These are phyloP conservation scores for Cnidoscolus chayamansa DNA, from an alignment of 441 rosid genomes.

Conservation along the genomic window DNA sequence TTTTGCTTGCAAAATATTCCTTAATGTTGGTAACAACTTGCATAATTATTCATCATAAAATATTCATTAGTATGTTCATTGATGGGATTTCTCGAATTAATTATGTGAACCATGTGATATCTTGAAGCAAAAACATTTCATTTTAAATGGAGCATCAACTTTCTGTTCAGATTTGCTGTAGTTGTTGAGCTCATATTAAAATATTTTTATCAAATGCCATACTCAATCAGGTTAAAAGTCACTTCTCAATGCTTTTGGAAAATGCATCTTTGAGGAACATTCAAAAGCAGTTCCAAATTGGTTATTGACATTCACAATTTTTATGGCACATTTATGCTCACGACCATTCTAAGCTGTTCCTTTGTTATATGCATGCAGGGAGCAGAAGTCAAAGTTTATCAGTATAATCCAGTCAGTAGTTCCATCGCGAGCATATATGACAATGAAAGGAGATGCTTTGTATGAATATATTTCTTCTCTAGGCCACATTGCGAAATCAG, in stretches of 20 bases:
- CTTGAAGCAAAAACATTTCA: neutral
- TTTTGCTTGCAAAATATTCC: neutral
- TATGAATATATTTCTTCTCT: conserved; percentile 73
- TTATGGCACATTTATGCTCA: neutral
- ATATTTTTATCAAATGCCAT: neutral
- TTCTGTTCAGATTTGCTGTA: neutral
- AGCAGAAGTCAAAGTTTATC: conserved; percentile 33
- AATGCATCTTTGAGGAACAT: neutral
- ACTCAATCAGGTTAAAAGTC: neutral
- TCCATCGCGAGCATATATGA: conserved; percentile 50
- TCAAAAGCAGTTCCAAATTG: neutral
- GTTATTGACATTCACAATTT: neutral
- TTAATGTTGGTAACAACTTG: neutral
- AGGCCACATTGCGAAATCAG: conserved; percentile 60
- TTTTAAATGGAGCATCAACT: neutral
- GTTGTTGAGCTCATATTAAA: neutral
- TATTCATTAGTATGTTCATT: neutral
- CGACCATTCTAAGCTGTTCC: neutral
- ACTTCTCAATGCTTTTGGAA: neutral
- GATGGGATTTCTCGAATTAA: neutral
- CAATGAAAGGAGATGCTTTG: conserved; percentile 58
- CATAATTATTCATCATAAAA: neutral
- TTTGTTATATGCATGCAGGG: conserved; percentile 43
- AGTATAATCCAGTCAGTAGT: conserved; percentile 48
- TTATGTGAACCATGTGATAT: neutral